Evolutionary conservation across 2,329 filamentous ascomycete genomes (phyloP), one percentile per base, ranked within the genome.

Genomic region (Metarhizium rileyi): DNA sequence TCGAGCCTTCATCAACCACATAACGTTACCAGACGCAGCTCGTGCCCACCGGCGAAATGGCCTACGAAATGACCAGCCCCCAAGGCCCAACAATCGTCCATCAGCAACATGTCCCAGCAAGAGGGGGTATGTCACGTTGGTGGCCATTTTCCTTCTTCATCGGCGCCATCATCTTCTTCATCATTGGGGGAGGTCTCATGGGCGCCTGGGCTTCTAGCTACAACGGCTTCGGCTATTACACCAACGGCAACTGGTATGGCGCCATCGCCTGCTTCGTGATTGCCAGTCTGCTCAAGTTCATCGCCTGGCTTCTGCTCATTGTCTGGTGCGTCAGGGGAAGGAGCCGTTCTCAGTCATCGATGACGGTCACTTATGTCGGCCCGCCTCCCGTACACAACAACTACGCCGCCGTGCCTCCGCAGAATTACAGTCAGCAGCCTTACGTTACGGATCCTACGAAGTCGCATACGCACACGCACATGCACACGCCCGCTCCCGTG

Each of bases 81-180:
- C 35, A 38, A 7, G 35, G n/a, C 35, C 35, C 18, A 38, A 38
- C 35, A 8, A 22, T 38, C 20, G 35, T 38, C 23, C 45, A 33
- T 8, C 44, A 27, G 30, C 28, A 48, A 41, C n/a, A n/a, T 28
- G 25, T 26, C 22, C 18, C 30, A 20, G 25, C 46, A 23, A 38
- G 35, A 38, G 16, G 5, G 20, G 35, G 35, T 7, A 27, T 49
- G 25, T 49, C 48, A n/a, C 44, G 38, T 25, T 45, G 48, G 42
- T 49, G 48, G 48, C 42, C 48, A 10, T 3, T 49, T 1, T 45
- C 33, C 30, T 46, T 45, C 48, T 46, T 49, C 48, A 40, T 41
- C 42, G 3, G 28, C 8, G 4, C 33, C 18, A 28, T 41, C 26
- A 33, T 46, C 30, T 46, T 49, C 25, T 8, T 33, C 42, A 45